Evolutionary conservation across 768 basidiomycete genomes (phyloP).

Genomic region (Kwoniella europaea): DNA sequence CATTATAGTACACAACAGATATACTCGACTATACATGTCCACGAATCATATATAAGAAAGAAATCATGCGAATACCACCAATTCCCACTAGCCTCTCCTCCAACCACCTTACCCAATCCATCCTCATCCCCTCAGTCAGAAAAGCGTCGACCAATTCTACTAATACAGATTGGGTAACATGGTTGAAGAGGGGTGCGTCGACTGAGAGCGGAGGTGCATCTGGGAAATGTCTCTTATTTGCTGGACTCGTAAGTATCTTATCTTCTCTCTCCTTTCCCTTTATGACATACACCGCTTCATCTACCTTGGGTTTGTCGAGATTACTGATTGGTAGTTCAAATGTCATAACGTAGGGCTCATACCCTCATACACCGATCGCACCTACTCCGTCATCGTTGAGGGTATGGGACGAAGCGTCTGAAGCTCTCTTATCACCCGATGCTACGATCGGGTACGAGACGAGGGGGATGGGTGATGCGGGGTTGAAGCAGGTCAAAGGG

Average conservation of each 20-base stretch:
- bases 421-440: constrained; percentile 50
- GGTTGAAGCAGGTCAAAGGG: constrained; percentile 31
- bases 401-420: constrained; percentile 54
- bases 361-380: constrained; percentile 53
- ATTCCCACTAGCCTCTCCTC: background rate
- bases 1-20: background rate
- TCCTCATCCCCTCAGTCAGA: constrained; percentile 19
- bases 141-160: constrained; percentile 40
- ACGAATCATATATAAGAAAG: background rate
- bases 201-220: background rate
- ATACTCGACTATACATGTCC: background rate
- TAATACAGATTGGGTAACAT: constrained; percentile 44
- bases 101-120: background rate
- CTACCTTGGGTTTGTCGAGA: background rate
- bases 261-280: background rate
- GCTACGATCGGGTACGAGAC: constrained; percentile 48
- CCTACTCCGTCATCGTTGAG: constrained; percentile 47
- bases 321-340: background rate
- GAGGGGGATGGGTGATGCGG: constrained; percentile 44
- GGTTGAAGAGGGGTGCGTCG: constrained; percentile 37
- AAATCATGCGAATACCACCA: constrained; percentile 1
- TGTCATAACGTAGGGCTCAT: constrained; percentile 45
- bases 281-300: background rate
- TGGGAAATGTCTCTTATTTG: constrained; percentile 50
- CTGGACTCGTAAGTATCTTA: constrained; percentile 48